These are phyloP conservation scores for Picochlorum sp. DNA, from an alignment of 139 green algal genomes.

Conservation along the genomic window DNA sequence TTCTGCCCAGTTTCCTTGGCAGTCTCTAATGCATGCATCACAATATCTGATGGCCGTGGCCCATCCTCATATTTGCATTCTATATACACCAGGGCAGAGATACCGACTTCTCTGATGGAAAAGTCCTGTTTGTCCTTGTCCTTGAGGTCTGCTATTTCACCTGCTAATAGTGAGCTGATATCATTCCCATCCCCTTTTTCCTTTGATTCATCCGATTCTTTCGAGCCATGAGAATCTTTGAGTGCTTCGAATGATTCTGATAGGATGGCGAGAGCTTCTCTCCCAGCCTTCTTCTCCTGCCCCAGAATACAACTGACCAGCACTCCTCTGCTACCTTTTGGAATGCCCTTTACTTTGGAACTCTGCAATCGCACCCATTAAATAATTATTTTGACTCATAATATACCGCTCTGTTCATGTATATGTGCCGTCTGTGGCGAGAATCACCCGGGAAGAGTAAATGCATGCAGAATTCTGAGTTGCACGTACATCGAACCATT, in stretches of 20 bases:
- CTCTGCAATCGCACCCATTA: slow-evolving; percentile 13
- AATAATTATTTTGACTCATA: not conserved
- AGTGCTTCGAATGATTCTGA: slow-evolving; percentile 31
- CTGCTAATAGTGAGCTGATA: slow-evolving; percentile 27
- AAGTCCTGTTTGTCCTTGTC: slow-evolving; percentile 13
- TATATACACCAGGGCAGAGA: slow-evolving; percentile 25
- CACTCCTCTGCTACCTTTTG: slow-evolving; percentile 22
- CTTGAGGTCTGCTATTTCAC: slow-evolving; percentile 39
- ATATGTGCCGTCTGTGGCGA: too few relatives aligned
- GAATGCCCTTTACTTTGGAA: slow-evolving; percentile 18
- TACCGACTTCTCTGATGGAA: slow-evolving; percentile 16
- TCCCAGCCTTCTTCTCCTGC: slow-evolving; percentile 29
- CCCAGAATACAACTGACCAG: slow-evolving; percentile 27
- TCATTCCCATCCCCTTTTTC: slow-evolving; percentile 5
- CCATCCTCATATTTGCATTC: slow-evolving; percentile 18
- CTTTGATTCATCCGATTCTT: not conserved
- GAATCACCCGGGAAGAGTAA: too few relatives aligned
- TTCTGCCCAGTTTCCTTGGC: slow-evolving; percentile 14
- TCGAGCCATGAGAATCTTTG: not conserved
- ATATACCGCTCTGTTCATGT: not conserved
- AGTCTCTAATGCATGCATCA: slow-evolving; percentile 4
- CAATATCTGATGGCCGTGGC: slow-evolving; percentile 22
- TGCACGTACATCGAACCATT: too few relatives aligned
- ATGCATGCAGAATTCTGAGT: too few relatives aligned
- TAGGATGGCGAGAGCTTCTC: slow-evolving; percentile 32